These are phyloP conservation scores for Conticribra guillardii DNA, from an alignment of 108 stramenopile species.

Conservation along the genomic window DNA sequence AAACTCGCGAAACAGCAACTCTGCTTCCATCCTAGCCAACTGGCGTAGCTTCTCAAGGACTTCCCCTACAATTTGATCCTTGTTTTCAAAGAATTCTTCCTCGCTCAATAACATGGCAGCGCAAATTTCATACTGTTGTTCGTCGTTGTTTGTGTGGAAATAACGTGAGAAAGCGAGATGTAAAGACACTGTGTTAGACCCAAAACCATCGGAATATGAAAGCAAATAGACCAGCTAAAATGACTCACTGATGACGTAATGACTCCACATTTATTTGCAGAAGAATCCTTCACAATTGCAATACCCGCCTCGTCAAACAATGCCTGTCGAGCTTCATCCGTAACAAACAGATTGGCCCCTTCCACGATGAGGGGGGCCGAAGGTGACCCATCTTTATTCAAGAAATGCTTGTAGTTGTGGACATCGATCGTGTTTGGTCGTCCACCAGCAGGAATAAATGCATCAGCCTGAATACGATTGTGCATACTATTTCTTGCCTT, in stretches of 20 bases:
- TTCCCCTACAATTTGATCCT: conserved; percentile 91
- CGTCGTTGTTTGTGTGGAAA: too few relatives aligned
- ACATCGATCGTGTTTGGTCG: conserved; percentile 95
- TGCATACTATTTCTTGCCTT: conserved; percentile 97
- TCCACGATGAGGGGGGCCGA: conserved; percentile 93
- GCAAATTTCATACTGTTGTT: conserved; percentile 84
- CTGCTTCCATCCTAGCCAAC: conserved; percentile 90
- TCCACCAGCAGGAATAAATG: conserved; percentile 97
- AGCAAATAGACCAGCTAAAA: too few relatives aligned
- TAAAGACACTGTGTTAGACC: background rate
- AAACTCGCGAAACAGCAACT: conserved; percentile 97
- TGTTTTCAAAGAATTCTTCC: conserved; percentile 93
- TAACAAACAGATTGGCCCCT: conserved; percentile 96
- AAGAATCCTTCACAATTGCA: conserved; percentile 97
- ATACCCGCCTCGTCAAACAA: conserved; percentile 95
- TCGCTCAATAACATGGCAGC: conserved; percentile 94
- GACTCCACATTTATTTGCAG: conserved; percentile 98
- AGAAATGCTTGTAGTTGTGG: conserved; percentile 88
- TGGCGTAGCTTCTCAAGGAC: conserved; percentile 89
- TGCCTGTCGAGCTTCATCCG: conserved; percentile 89
- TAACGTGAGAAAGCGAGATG: background rate
- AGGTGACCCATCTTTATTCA: conserved; percentile 82
- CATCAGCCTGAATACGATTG: conserved; percentile 94
- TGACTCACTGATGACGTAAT: conserved; percentile 83
- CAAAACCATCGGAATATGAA: background rate